Conservation (phyloP, 2,329 filamentous ascomycete genomes). For the Ramularia collo-cygni region DNA sequence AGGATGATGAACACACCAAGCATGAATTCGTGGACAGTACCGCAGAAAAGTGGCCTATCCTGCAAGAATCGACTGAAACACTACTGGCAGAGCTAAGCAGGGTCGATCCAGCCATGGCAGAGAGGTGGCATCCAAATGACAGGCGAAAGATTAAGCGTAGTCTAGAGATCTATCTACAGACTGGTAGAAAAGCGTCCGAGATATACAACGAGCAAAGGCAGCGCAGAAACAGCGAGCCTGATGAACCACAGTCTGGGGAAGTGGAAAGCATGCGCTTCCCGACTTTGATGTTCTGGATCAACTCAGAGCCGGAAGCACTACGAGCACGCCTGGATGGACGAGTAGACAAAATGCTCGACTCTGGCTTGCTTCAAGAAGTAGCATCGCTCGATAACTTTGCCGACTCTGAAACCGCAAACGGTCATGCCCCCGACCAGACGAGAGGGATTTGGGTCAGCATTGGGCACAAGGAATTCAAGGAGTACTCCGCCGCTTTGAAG, state of each 20-base stretch:
- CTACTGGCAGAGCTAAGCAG: conserved; percentile 67
- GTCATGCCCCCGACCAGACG: conserved; percentile 58
- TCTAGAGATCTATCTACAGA: conserved; percentile 81
- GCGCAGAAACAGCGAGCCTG: conserved; percentile 12
- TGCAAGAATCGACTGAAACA: conserved; percentile 62
- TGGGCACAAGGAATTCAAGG: conserved; percentile 84
- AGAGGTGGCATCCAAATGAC: conserved; percentile 90
- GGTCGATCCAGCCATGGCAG: conserved; percentile 84
- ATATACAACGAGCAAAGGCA: conserved; percentile 70
- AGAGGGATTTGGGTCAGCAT: conserved; percentile 95
- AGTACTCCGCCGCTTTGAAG: conserved; percentile 49
- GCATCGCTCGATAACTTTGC: conserved; percentile 46
- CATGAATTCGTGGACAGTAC: conserved; percentile 25
- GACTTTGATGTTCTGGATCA: conserved; percentile 79
- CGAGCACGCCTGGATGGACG: conserved; percentile 65
- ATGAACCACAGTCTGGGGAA: not conserved
- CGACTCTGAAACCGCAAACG: conserved; percentile 34
- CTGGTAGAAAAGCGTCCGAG: conserved; percentile 73
- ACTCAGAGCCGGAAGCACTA: conserved; percentile 63
- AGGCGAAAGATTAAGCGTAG: conserved; percentile 82
- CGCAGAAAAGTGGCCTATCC: conserved; percentile 54
- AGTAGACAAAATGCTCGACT: conserved; percentile 74
- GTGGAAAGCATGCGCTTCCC: conserved; percentile 40
- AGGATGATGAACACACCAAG: conserved; percentile 30
- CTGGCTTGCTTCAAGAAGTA: conserved; percentile 59